phyloP scores from a whole-genome alignment of 257 asterid species.

The Lithospermum erythrorhizon region DNA sequence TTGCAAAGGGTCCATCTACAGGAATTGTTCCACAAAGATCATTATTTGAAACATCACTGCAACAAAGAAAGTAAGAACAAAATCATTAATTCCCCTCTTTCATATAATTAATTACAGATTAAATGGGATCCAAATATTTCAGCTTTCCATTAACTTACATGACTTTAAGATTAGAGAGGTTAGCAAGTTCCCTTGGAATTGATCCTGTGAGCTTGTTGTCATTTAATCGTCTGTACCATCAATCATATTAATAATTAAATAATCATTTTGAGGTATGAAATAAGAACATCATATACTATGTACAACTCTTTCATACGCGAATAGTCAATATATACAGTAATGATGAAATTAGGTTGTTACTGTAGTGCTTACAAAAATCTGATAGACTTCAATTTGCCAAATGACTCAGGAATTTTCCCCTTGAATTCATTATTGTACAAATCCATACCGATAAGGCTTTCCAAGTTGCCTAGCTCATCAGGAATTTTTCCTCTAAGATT shows the following conservation, averaged over 20 bases:
- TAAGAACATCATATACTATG: too few species aligned
- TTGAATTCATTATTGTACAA: conserved; percentile 54
- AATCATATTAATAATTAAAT: background rate
- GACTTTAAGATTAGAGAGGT: conserved; percentile 54
- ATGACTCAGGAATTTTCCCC: conserved; percentile 58
- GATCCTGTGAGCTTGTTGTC: conserved; percentile 73
- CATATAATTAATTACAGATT: too few species aligned
- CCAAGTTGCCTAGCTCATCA: conserved; percentile 58
- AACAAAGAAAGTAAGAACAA: background rate
- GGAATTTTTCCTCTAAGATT: conserved; percentile 60
- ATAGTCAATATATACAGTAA: too few species aligned
- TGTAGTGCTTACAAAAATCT: conserved; percentile 57
- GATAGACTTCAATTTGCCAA: conserved; percentile 59
- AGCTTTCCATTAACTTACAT: conserved; percentile 38
- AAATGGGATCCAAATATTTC: too few species aligned
- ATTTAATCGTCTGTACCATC: conserved; percentile 47
- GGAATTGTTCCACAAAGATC: conserved; percentile 90
- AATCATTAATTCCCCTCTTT: background rate
- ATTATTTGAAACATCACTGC: conserved; percentile 77
- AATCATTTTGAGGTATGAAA: background rate
- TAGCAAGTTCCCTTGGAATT: conserved; percentile 78
- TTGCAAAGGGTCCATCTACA: conserved; percentile 65
- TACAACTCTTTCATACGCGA: too few species aligned
- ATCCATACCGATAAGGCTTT: conserved; percentile 71
- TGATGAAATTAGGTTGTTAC: background rate